Evolutionary conservation across 2,329 filamentous ascomycete genomes (phyloP), one percentile per base, ranked within the genome.

Genomic region (Pyrenochaeta sp.): DNA sequence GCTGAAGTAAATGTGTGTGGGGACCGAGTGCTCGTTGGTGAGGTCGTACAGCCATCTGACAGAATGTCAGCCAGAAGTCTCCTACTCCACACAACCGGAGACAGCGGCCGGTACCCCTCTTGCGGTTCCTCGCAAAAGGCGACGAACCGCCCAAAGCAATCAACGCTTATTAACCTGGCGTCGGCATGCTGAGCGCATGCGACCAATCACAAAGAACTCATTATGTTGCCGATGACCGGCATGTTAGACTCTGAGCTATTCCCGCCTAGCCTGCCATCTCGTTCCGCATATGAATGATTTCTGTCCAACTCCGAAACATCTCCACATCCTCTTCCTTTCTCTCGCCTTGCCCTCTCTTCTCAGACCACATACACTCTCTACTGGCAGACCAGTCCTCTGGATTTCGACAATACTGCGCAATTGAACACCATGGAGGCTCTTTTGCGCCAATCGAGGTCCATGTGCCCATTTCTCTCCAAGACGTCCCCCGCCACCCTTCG

Each of bases 401-500:
- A 34, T 32, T 28, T 30, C 29, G 15, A 35, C 41, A 34, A n/a
- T 15, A 7, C 35, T 31, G 17, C 43, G 44, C 43, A 46, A 57
- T 57, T 63, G 48, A 48, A 51, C 55, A 67, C 43, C 53, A 99
- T 99, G 94, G 94, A 99, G 81, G 83, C 89, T 65, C 86, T 96
- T 63, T 85, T 97, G 66, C 90, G 90, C 74, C 92, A 97, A 76
- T 96, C 92, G 72, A 91, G 92, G 81, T 85, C 89, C 71, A 88
- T 99, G 86, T 99, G 94, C 77, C 94, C 94, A 42, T 99, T 99
- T 77, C 81, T 99, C 74, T 93, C 92, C 81, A 90, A 92, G 77
- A 93, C 94, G 23, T 93, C 92, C 24, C 90, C 93, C 60, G 88
- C 91, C 61, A 92, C 91, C 43, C 85, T 99, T 54, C 92, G 94